These are phyloP conservation scores for Shiraia bambusicola DNA, from an alignment of 2,329 filamentous ascomycete species.

Conservation along the genomic window DNA sequence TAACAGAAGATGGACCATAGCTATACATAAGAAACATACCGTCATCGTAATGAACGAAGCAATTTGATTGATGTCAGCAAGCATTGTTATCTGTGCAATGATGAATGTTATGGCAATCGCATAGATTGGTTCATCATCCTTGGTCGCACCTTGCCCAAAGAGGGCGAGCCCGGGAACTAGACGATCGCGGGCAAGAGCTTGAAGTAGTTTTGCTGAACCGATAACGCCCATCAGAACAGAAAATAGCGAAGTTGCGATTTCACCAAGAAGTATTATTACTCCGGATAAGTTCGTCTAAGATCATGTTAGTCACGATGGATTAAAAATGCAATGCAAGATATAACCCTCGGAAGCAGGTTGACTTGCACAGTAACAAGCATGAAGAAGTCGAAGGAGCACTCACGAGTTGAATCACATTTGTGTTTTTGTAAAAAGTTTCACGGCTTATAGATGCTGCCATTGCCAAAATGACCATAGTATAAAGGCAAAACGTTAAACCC, in stretches of 20 bases:
- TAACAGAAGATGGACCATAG: too few species aligned
- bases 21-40: constrained; percentile 9
- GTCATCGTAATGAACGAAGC: constrained; percentile 89
- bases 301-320: not conserved
- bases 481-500: constrained; percentile 72
- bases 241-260: constrained; percentile 81
- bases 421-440: constrained; percentile 69
- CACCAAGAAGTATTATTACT: constrained; percentile 73
- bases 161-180: constrained; percentile 73
- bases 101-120: constrained; percentile 75
- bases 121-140: constrained; percentile 71
- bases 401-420: constrained; percentile 76
- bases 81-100: constrained; percentile 75
- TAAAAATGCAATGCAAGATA: not conserved
- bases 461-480: constrained; percentile 73
- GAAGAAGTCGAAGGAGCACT: constrained; percentile 15
- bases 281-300: constrained; percentile 71
- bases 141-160: constrained; percentile 72
- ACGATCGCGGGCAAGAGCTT: constrained; percentile 77
- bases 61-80: constrained; percentile 84
- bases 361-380: too few species aligned
- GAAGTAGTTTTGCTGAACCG: constrained; percentile 79
- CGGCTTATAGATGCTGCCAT: constrained; percentile 77
- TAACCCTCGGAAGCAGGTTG: not conserved
- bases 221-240: constrained; percentile 86